A percentile compares a stretch with the other conserved stretches of the same genome.
Conservation (phyloP, 352 stramenopile genomes). For the Phytophthora sp. region DNA sequence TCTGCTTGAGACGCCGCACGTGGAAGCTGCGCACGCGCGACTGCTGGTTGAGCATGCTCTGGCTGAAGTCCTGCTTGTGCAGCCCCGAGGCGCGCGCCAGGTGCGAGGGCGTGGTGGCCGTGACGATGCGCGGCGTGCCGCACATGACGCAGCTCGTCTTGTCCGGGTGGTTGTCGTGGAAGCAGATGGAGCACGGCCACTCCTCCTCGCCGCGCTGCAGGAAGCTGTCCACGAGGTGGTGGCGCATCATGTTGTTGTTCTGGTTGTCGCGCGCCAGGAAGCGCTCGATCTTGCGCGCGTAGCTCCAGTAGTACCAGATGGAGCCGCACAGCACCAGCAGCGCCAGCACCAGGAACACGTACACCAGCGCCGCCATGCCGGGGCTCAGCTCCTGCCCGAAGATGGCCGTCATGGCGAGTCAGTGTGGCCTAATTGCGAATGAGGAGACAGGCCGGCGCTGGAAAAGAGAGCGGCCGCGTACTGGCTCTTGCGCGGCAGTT, state of each 20-base stretch:
- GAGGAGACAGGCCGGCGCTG: slow-evolving; percentile 1
- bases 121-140: slow-evolving; percentile 73
- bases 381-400: slow-evolving; percentile 79
- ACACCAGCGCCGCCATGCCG: slow-evolving; percentile 75
- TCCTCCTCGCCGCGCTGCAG: slow-evolving; percentile 80
- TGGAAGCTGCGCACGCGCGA: slow-evolving; percentile 85
- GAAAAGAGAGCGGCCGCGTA: too few relatives aligned
- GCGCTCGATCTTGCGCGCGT: slow-evolving; percentile 85
- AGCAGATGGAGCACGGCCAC: slow-evolving; percentile 89
- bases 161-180: slow-evolving; percentile 87
- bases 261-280: slow-evolving; percentile 84
- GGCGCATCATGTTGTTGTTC: slow-evolving; percentile 91
- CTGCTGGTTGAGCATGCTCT: slow-evolving; percentile 82
- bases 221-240: slow-evolving; percentile 87
- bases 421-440: slow-evolving; percentile 37
- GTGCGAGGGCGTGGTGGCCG: slow-evolving; percentile 54
- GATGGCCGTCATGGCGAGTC: slow-evolving; percentile 78
- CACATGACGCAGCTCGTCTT: slow-evolving; percentile 87
- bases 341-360: slow-evolving; percentile 76
- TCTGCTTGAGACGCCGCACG: slow-evolving; percentile 84
- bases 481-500: too few relatives aligned
- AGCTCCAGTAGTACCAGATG: slow-evolving; percentile 91
- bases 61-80: slow-evolving; percentile 72
- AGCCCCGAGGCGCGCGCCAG: slow-evolving; percentile 71
- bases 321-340: slow-evolving; percentile 69